Evolutionary conservation across 2,329 filamentous ascomycete genomes (phyloP), one percentile per base, ranked within the genome.

Genomic region (Phialemoniopsis sp.): DNA sequence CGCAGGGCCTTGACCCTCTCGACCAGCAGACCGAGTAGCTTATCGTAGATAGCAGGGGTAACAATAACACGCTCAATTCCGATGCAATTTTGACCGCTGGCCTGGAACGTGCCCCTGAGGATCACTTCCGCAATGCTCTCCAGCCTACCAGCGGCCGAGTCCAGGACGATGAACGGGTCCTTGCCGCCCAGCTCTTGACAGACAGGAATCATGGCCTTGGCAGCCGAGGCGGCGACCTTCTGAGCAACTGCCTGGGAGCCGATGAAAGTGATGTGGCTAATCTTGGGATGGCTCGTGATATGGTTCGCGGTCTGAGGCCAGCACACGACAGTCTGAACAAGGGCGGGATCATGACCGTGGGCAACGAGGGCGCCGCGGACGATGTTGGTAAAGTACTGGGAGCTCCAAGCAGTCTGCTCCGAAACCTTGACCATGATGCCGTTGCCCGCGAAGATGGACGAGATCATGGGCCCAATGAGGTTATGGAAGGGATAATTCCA

Each of bases 401-500:
- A 84, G 44, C 85, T 94, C 93, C 93, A 98, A 39, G 90, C 91
- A 1, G 91, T 97, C 62, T 91, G 87, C 64, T 98, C 93, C 37
- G 89, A 95, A 35, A 86, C 87, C 67, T 98, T 98, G 60, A 97
- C 85, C 32, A 98, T 73, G 48, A 97, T 85, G 37, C 81, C 88
- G 58, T 97, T 96, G 34, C 93, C 93, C 13, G 90, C 76, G 59
- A 97, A 97, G 37, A 97, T 76, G 13, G 87, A 82, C 49, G 87
- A 90, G 57, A 97, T 94, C 49, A 96, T 78, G 13, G 91, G 93
- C 0, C 87, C 89, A 34, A 97, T 79, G 46, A 97, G 73, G 64
- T 98, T 98, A 68, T 98, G 93, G 63, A 97, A 95, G 33, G 88
- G 82, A 59, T 89, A 97, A 68, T 98, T 98, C 93, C 93, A 98